A percentile compares a stretch with the other conserved stretches of the same genome.
Conservation (phyloP, 1,284 basidiomycete genomes). For the Somion occarium region DNA sequence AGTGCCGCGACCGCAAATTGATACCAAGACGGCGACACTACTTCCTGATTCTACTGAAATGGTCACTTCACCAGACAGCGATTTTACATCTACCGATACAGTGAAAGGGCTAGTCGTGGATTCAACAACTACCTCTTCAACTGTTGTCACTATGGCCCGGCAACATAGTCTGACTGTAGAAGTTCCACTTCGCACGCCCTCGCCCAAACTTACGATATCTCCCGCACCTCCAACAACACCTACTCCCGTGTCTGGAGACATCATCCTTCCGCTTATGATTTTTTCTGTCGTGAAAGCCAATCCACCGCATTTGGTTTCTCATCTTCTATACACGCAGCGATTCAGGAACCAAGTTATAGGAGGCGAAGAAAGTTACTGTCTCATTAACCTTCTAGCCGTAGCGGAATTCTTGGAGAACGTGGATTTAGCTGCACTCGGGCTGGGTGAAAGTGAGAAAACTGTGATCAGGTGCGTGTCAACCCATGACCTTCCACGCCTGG, state of each 20-base stretch:
- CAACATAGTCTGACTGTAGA: not conserved
- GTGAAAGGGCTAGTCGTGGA: not conserved
- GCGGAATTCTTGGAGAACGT: slow-evolving; percentile 93
- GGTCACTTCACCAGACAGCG: slow-evolving; percentile 6
- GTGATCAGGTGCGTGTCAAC: slow-evolving; percentile 44
- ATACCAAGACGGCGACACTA: not conserved
- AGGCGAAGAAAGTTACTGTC: slow-evolving; percentile 87
- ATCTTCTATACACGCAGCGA: slow-evolving; percentile 83
- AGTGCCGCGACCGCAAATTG: slow-evolving; percentile 8
- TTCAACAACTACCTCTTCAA: not conserved
- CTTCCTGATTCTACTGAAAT: slow-evolving; percentile 9
- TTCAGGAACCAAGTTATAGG: slow-evolving; percentile 72
- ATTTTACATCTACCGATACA: slow-evolving; percentile 12
- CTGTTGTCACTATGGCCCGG: not conserved
- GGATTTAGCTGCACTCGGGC: slow-evolving; percentile 76
- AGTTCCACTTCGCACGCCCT: slow-evolving; percentile 6
- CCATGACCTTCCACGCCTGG: not conserved
- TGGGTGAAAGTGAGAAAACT: slow-evolving; percentile 61
- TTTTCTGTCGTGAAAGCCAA: slow-evolving; percentile 89
- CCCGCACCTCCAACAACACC: slow-evolving; percentile 27
- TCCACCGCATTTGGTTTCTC: slow-evolving; percentile 79
- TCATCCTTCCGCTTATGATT: slow-evolving; percentile 86
- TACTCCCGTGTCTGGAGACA: slow-evolving; percentile 64
- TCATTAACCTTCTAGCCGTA: slow-evolving; percentile 91
- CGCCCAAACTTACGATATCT: slow-evolving; percentile 24